Conservation (phyloP, 2,329 filamentous ascomycete species). For the Phialophora verrucosa region DNA sequence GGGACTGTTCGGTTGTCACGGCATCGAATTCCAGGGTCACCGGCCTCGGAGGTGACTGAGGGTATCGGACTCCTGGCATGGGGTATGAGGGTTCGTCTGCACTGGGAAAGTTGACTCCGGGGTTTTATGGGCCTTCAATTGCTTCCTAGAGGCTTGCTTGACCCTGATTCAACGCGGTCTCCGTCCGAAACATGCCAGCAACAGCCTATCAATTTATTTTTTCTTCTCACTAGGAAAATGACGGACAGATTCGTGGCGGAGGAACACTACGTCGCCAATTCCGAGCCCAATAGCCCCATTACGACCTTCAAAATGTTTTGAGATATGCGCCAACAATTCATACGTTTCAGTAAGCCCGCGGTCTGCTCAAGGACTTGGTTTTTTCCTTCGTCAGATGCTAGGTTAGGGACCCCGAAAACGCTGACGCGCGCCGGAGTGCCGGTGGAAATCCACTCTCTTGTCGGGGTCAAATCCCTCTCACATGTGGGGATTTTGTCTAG, state of each 20-base stretch:
- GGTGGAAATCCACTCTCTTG: neutral
- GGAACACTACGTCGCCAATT: neutral
- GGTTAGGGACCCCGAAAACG: neutral
- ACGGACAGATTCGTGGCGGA: neutral
- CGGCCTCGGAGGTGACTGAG: too few relatives aligned
- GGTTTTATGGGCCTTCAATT: too few relatives aligned
- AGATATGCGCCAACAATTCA: constrained; percentile 3
- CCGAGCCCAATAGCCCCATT: constrained; percentile 1
- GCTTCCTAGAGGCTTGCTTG: too few relatives aligned
- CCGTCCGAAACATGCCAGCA: too few relatives aligned
- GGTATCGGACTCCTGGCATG: too few relatives aligned
- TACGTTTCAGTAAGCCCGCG: neutral
- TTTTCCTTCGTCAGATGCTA: neutral
- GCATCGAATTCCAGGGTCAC: too few relatives aligned
- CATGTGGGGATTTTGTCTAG: neutral
- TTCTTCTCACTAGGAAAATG: neutral
- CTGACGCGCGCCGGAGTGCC: neutral
- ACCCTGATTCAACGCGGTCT: too few relatives aligned
- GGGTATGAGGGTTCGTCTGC: too few relatives aligned
- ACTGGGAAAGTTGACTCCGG: too few relatives aligned
- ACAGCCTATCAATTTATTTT: too few relatives aligned
- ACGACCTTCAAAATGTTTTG: constrained; percentile 4
- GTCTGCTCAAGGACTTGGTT: constrained; percentile 1
- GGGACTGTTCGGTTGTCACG: too few relatives aligned
- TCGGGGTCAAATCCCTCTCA: neutral